Evolutionary conservation across 2,329 filamentous ascomycete genomes (phyloP).

Genomic region (Xylariaceae sp.): DNA sequence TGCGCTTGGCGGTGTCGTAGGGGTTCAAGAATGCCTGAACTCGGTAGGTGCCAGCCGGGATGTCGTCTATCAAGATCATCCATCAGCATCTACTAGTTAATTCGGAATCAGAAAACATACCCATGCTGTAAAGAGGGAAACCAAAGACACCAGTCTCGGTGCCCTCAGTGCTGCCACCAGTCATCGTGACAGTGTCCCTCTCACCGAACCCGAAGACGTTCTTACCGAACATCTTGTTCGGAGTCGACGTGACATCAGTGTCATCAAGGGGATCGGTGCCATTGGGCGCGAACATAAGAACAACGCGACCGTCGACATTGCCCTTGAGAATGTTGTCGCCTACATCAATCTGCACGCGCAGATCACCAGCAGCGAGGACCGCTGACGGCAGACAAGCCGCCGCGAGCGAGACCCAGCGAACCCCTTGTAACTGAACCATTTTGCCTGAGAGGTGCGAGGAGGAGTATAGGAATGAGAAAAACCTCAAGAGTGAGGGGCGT

Average conservation of each 20-base stretch:
- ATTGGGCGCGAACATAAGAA: constrained; percentile 25
- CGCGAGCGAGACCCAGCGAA: constrained; percentile 13
- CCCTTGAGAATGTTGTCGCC: constrained; percentile 20
- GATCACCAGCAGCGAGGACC: constrained; percentile 1
- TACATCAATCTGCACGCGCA: constrained; percentile 24
- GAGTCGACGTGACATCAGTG: constrained; percentile 21
- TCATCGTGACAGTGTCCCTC: constrained; percentile 14
- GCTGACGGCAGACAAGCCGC: constrained; percentile 9
- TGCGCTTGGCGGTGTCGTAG: constrained; percentile 19
- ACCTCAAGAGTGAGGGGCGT: not conserved
- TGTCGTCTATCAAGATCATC: constrained; percentile 7
- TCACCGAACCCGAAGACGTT: constrained; percentile 20
- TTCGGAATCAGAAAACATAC: not conserved
- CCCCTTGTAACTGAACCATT: constrained; percentile 14
- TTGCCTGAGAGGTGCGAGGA: not conserved
- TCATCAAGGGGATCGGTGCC: constrained; percentile 23
- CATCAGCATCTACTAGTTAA: not conserved
- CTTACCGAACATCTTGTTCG: constrained; percentile 24
- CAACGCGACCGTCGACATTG: constrained; percentile 20
- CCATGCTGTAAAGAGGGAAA: constrained; percentile 18
- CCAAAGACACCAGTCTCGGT: constrained; percentile 18
- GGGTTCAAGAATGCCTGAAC: constrained; percentile 23
- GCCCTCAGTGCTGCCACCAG: constrained; percentile 8
- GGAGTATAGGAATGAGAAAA: not conserved
- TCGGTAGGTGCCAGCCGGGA: constrained; percentile 19